These are phyloP conservation scores for Zanthoxylum bungeanum DNA, from an alignment of 345 rosid species.

Conservation along the genomic window DNA sequence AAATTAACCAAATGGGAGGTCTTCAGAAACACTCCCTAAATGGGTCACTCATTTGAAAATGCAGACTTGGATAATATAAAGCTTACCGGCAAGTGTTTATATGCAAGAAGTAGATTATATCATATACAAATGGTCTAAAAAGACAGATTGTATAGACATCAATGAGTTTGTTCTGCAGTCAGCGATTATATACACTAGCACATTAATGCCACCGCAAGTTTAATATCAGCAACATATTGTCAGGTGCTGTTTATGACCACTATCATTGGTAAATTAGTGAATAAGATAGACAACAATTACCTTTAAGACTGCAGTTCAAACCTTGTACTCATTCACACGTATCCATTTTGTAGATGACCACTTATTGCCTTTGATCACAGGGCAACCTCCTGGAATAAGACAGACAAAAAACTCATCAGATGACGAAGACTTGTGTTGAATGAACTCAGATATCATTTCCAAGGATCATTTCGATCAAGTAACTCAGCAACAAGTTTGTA, in stretches of 20 bases:
- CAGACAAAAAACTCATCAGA: constrained; percentile 4
- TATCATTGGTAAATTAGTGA: background rate
- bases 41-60: background rate
- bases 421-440: background rate
- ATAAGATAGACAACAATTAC: constrained; percentile 22
- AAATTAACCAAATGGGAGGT: background rate
- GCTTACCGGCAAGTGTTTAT: background rate
- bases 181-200: background rate
- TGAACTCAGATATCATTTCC: background rate
- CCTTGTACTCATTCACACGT: constrained; percentile 70
- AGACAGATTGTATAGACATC: background rate
- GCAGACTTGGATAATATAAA: background rate
- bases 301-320: constrained; percentile 31
- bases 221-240: background rate
- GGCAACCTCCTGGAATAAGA: constrained; percentile 71
- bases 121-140: background rate
- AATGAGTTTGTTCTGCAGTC: background rate
- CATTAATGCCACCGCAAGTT: background rate
- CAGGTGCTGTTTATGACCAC: background rate
- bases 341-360: constrained; percentile 99
- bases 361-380: constrained; percentile 86
- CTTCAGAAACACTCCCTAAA: background rate
- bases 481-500: background rate
- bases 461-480: background rate
- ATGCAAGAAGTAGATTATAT: background rate